These are phyloP conservation scores for Magnusiomyces ingens DNA, from an alignment of 1,139 yeast genomes.

Conservation along the genomic window DNA sequence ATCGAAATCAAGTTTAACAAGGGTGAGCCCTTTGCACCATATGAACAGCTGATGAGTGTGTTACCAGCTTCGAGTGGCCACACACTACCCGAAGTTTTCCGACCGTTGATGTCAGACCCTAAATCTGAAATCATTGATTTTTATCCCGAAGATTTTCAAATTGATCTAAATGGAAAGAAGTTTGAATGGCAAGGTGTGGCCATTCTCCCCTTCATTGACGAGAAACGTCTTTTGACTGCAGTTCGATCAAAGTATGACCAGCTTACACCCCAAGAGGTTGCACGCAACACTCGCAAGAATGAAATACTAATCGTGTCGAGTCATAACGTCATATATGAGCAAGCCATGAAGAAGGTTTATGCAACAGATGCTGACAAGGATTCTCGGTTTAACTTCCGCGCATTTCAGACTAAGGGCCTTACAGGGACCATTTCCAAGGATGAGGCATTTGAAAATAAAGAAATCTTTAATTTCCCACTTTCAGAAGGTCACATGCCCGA, in stretches of 20 bases:
- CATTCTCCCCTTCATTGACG: constrained; percentile 84
- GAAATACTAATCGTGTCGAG: constrained; percentile 32
- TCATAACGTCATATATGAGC: constrained; percentile 22
- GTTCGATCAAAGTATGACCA: constrained; percentile 59
- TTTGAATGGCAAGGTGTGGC: constrained; percentile 97
- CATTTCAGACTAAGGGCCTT: constrained; percentile 45
- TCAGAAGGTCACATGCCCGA: constrained; percentile 46
- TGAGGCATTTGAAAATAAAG: constrained; percentile 43
- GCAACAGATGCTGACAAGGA: constrained; percentile 30
- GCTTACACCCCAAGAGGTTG: constrained; percentile 60
- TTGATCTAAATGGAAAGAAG: constrained; percentile 93
- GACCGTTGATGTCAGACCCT: constrained; percentile 74
- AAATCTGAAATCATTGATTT: constrained; percentile 84
- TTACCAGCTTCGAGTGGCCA: constrained; percentile 96
- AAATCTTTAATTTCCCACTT: constrained; percentile 53
- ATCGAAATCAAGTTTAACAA: constrained; percentile 54
- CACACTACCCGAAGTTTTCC: constrained; percentile 74
- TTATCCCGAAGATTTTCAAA: constrained; percentile 80
- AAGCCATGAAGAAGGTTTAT: constrained; percentile 24
- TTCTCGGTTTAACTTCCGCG: constrained; percentile 36
- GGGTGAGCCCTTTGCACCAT: constrained; percentile 86
- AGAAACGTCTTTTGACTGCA: constrained; percentile 56
- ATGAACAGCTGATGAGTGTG: constrained; percentile 95
- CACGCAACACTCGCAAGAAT: constrained; percentile 45
- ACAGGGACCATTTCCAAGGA: constrained; percentile 56